These are phyloP conservation scores for Fusarium albidum DNA, from an alignment of 2,329 filamentous ascomycete genomes.

Conservation along the genomic window DNA sequence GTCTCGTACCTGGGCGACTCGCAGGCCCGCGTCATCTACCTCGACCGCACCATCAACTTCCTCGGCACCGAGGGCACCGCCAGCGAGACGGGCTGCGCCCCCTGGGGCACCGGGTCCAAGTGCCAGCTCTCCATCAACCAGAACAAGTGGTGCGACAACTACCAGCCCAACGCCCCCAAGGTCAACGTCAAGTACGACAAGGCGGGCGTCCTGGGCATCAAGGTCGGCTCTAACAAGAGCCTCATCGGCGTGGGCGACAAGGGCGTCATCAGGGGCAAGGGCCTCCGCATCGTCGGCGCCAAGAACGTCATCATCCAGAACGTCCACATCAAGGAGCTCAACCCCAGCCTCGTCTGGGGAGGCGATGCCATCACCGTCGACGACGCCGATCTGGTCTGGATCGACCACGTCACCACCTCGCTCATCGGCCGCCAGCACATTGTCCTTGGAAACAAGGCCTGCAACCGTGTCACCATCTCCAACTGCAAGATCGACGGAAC, in stretches of 20 bases:
- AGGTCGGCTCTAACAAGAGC: constrained; percentile 65
- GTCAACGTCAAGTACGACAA: constrained; percentile 59
- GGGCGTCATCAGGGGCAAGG: constrained; percentile 67
- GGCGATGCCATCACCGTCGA: constrained; percentile 65
- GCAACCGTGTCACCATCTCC: constrained; percentile 65
- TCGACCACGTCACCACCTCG: constrained; percentile 64
- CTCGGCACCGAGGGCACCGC: constrained; percentile 61
- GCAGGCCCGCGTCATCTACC: constrained; percentile 63
- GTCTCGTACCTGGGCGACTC: constrained; percentile 65
- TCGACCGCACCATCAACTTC: constrained; percentile 66
- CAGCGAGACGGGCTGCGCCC: constrained; percentile 63
- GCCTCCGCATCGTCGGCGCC: constrained; percentile 57
- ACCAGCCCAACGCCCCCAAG: constrained; percentile 59
- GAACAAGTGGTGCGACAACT: constrained; percentile 66
- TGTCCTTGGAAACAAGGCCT: constrained; percentile 62
- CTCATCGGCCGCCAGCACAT: constrained; percentile 68
- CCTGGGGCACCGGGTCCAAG: constrained; percentile 59
- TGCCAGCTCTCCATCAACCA: constrained; percentile 70
- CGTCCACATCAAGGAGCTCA: constrained; percentile 62
- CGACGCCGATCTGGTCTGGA: constrained; percentile 56
- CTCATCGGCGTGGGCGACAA: constrained; percentile 60
- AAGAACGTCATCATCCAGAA: constrained; percentile 69
- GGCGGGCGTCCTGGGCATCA: constrained; percentile 59
- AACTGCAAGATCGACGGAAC: constrained; percentile 67
- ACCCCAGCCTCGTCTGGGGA: constrained; percentile 67